Evolutionary conservation across 2,329 filamentous ascomycete species (phyloP), one percentile per base, ranked within the genome.

Genomic region (Hysterium pulicare): DNA sequence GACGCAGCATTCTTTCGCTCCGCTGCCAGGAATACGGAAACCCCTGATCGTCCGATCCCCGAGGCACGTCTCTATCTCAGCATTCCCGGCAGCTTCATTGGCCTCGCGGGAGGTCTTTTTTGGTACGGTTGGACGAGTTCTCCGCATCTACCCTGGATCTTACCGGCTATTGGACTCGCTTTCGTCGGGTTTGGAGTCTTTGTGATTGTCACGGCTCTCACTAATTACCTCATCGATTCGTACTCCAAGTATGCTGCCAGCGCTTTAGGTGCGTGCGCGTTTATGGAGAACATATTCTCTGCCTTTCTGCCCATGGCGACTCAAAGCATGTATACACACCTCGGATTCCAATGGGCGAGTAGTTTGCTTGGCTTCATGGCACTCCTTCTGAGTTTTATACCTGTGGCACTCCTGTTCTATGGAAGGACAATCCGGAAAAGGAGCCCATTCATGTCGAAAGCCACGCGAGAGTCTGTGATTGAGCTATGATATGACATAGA

Each of bases 131-230:
- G 74, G 75, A 72, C 72, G 1, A 64, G 66, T 2, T 73, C 67
- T 33, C 50, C 71, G 0, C 40, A 36, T 2, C 31, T 75, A 0
- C 71, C 63, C 1, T 78, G 75, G 75, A 69, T 73, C 5, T 62
- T 68, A 5, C 74, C 75, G 0, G 66, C 70, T 0, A 58, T 75
- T 13, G 72, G 73, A 0, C 62, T 78, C 2, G 61, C 55, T 0
- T 66, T 77, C 51, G 69, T 77, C 1, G 75, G 75, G 0, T 72
- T 72, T 20, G 75, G 74, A 2, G 74, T 72, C 50, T 72, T 72
- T 10, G 61, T 67, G 23, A 69, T 76, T 7, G 68, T 76, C 0
- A 59, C 64, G 1, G 70, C 68, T 0, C 68, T 75, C 13, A 68
- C 70, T 15, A 70, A 71, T 42, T 79, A 78, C 39, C 59, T 77